These are phyloP conservation scores for Senna siamea DNA, from an alignment of 306 rosid species.

Conservation along the genomic window DNA sequence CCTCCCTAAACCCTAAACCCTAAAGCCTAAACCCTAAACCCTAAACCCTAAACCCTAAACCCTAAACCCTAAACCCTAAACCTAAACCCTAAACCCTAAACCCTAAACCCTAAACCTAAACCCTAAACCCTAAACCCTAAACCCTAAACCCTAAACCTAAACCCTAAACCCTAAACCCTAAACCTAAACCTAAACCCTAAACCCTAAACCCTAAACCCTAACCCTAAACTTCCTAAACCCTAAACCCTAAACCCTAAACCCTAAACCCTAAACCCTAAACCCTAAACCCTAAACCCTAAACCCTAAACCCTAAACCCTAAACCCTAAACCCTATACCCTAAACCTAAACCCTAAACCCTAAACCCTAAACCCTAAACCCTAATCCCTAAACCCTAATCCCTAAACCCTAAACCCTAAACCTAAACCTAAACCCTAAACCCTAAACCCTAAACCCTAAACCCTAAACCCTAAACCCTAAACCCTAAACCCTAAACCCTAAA, in stretches of 20 bases:
- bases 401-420: constrained; percentile 4
- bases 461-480: constrained; percentile 23
- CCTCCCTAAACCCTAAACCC: too few species aligned
- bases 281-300: constrained; percentile 28
- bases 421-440: constrained; percentile 18
- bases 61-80: constrained; percentile 2
- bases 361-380: constrained; percentile 26
- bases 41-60: constrained; percentile 3
- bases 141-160: constrained; percentile 5
- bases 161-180: constrained; percentile 31
- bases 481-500: constrained; percentile 14
- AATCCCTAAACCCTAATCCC: constrained; percentile 17
- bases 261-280: constrained; percentile 26
- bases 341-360: constrained; percentile 10
- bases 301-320: background rate
- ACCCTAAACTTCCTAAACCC: too few species aligned
- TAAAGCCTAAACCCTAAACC: background rate
- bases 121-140: background rate
- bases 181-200: too few species aligned
- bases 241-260: constrained; percentile 33
- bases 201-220: too few species aligned
- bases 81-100: constrained; percentile 22
- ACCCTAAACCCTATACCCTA: background rate
- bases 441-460: constrained; percentile 20
- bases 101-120: constrained; percentile 16